phyloP scores from a whole-genome alignment of 1,284 basidiomycete genomes.

The Cystobasidium pallidum region DNA sequence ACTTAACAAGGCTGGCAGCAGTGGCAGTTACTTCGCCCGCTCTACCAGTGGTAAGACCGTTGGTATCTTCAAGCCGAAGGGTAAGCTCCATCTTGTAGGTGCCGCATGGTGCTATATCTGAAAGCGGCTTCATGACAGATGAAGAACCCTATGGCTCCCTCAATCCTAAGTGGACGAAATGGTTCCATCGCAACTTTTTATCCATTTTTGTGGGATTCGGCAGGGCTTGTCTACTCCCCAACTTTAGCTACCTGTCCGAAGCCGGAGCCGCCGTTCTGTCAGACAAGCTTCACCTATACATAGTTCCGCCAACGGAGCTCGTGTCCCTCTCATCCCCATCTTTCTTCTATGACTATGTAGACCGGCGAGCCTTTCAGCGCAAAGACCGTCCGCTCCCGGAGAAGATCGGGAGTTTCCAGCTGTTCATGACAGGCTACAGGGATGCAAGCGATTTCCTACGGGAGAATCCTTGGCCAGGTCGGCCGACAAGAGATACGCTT shows the following conservation, averaged over 20 bases:
- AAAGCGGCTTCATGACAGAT: not conserved
- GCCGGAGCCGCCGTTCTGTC: conserved; percentile 74
- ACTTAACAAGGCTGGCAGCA: conserved; percentile 82
- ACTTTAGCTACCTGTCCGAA: conserved; percentile 60
- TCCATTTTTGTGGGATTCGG: conserved; percentile 62
- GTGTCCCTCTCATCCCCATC: conserved; percentile 80
- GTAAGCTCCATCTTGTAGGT: too few relatives aligned
- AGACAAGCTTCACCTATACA: conserved; percentile 70
- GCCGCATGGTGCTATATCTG: too few relatives aligned
- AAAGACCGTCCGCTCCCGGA: conserved; percentile 79
- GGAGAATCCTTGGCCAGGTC: conserved; percentile 83
- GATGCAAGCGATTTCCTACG: conserved; percentile 85
- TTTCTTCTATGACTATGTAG: conserved; percentile 88
- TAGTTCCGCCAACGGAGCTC: conserved; percentile 83
- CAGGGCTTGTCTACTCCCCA: conserved; percentile 79
- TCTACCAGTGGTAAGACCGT: conserved; percentile 69
- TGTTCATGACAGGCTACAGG: conserved; percentile 82
- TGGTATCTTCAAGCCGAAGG: conserved; percentile 82
- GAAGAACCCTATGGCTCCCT: conserved; percentile 56
- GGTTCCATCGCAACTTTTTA: conserved; percentile 68
- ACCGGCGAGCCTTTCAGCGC: conserved; percentile 62
- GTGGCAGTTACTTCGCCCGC: conserved; percentile 82
- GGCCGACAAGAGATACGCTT: conserved; percentile 77
- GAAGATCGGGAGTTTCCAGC: conserved; percentile 88
- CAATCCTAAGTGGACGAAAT: conserved; percentile 87